These are phyloP conservation scores for Amoebophrya sp. DNA, from an alignment of 169 alveolate species.

Conservation along the genomic window DNA sequence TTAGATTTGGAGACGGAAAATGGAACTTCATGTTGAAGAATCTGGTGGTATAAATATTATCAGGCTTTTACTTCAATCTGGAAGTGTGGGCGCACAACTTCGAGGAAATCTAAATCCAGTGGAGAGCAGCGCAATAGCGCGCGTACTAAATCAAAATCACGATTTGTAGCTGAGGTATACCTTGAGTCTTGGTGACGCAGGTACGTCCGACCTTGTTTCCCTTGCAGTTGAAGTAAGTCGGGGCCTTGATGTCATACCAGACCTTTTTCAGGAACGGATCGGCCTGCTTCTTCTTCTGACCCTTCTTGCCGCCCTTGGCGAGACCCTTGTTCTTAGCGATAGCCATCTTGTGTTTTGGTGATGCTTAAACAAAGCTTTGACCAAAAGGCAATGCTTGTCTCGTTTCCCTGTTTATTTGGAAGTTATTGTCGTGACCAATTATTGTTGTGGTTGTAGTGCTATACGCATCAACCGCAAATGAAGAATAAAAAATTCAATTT, in stretches of 20 bases:
- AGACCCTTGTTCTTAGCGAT: conserved; percentile 91
- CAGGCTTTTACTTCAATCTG: neutral
- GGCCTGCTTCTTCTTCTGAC: conserved; percentile 83
- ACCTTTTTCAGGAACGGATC: conserved; percentile 89
- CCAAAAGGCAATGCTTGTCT: too few species aligned
- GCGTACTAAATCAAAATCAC: neutral
- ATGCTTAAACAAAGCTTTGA: too few species aligned
- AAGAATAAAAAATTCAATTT: too few species aligned
- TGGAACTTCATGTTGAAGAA: neutral
- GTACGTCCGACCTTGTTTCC: conserved; percentile 71
- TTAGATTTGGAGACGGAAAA: neutral
- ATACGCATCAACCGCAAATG: too few species aligned
- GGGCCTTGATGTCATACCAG: conserved; percentile 92
- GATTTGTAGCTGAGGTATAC: conserved; percentile 54
- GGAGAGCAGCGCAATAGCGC: too few species aligned
- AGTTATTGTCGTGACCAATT: too few species aligned
- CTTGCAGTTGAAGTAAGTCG: conserved; percentile 79
- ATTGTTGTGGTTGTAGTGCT: too few species aligned
- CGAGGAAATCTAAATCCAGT: neutral
- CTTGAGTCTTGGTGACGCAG: conserved; percentile 82
- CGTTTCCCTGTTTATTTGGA: too few species aligned
- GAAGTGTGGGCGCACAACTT: neutral
- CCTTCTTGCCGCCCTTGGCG: conserved; percentile 90
- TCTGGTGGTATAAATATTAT: neutral
- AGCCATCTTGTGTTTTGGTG: conserved; percentile 68